Evolutionary conservation across 2,329 filamentous ascomycete species (phyloP).

Genomic region (Diaporthe citrichinensis): DNA sequence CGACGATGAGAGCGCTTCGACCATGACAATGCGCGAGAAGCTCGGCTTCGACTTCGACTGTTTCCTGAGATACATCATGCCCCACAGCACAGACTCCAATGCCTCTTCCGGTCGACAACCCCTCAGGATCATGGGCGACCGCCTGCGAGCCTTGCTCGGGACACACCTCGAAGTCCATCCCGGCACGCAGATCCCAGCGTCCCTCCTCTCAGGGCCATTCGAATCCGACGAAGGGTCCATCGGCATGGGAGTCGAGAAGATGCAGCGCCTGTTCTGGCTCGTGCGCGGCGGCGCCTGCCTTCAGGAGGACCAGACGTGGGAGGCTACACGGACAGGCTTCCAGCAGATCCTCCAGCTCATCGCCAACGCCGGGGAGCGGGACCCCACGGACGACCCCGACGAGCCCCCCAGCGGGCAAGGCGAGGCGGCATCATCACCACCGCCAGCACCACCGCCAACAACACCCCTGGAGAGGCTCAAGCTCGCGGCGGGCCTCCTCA

Average conservation of each 20-base stretch:
- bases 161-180: slow-evolving; percentile 47
- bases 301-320: slow-evolving; percentile 47
- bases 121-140: background rate
- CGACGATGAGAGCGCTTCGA: background rate
- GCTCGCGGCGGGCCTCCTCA: slow-evolving; percentile 32
- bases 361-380: background rate
- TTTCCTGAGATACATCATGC: slow-evolving; percentile 18
- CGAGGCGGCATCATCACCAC: background rate
- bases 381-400: background rate
- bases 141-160: slow-evolving; percentile 32
- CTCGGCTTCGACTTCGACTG: slow-evolving; percentile 32
- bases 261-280: slow-evolving; percentile 49
- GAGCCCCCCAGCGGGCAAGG: slow-evolving; percentile 2
- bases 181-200: slow-evolving; percentile 45
- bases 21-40: slow-evolving; percentile 39
- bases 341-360: slow-evolving; percentile 36
- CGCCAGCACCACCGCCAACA: background rate
- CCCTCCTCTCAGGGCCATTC: slow-evolving; percentile 47
- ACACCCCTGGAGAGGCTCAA: slow-evolving; percentile 18
- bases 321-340: slow-evolving; percentile 44
- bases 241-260: slow-evolving; percentile 40
- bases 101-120: background rate
- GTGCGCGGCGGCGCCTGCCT: slow-evolving; percentile 45
- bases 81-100: background rate
- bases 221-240: slow-evolving; percentile 36